phyloP scores from a whole-genome alignment of 306 rosid species.

The Dalbergia oliveri region DNA sequence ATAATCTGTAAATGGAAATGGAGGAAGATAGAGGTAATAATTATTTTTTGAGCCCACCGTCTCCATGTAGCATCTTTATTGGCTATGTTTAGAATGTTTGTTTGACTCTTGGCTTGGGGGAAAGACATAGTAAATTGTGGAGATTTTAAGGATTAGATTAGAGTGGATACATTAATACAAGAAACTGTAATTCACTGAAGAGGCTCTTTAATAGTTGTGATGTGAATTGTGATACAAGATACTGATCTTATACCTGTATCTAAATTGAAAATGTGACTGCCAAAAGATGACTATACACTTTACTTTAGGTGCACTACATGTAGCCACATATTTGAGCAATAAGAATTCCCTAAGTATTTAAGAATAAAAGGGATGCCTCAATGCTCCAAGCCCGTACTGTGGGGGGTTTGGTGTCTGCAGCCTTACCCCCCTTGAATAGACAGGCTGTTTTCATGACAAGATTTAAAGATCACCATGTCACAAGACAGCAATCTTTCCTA shows the following conservation, averaged over 20 bases:
- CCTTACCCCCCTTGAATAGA: background rate
- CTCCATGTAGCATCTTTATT: background rate
- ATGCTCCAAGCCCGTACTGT: background rate
- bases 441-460: background rate
- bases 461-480: background rate
- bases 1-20: background rate
- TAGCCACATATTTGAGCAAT: background rate
- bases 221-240: background rate
- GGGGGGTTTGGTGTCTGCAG: background rate
- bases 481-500: background rate
- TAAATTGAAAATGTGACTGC: background rate
- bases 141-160: background rate
- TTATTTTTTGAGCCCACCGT: slow-evolving; percentile 1
- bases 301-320: background rate
- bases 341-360: no score
- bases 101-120: background rate
- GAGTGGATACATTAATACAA: background rate
- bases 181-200: background rate
- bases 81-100: background rate
- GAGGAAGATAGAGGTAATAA: background rate
- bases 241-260: background rate
- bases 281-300: background rate
- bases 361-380: background rate
- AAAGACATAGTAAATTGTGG: background rate
- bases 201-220: background rate